Evolutionary conservation across 495 filamentous ascomycete species (phyloP).

Genomic region (Penicillium herquei): DNA sequence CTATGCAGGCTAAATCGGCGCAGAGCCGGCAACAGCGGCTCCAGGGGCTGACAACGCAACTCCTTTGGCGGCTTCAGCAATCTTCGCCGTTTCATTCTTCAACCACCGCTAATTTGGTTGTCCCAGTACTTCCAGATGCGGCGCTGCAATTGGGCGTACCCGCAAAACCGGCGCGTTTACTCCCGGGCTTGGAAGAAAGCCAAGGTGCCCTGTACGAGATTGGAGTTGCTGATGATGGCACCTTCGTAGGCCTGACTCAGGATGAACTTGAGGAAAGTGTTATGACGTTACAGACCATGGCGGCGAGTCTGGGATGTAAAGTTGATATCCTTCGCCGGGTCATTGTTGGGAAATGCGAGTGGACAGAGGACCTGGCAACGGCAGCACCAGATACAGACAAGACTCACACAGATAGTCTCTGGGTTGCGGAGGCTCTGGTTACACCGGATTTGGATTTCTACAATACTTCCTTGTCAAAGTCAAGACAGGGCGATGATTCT

Average conservation of each 20-base stretch:
- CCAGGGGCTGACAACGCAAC: slow-evolving; percentile 88
- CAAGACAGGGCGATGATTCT: slow-evolving; percentile 7
- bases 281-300: slow-evolving; percentile 80
- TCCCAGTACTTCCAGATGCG: slow-evolving; percentile 70
- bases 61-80: slow-evolving; percentile 93
- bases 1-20: slow-evolving; percentile 29
- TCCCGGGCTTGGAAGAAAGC: slow-evolving; percentile 87
- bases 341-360: slow-evolving; percentile 83
- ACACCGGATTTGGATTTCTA: slow-evolving; percentile 58
- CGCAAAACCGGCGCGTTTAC: slow-evolving; percentile 58
- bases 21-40: slow-evolving; percentile 74
- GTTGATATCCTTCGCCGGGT: slow-evolving; percentile 83
- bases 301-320: slow-evolving; percentile 81
- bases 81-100: slow-evolving; percentile 86
- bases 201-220: slow-evolving; percentile 95
- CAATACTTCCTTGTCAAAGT: slow-evolving; percentile 15
- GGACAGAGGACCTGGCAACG: slow-evolving; percentile 49
- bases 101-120: slow-evolving; percentile 64
- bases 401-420: slow-evolving; percentile 58
- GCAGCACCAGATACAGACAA: slow-evolving; percentile 23
- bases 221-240: slow-evolving; percentile 92
- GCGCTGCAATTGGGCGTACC: slow-evolving; percentile 51
- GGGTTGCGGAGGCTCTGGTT: slow-evolving; percentile 85
- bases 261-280: slow-evolving; percentile 93
- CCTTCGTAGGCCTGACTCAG: slow-evolving; percentile 81